These are phyloP conservation scores for Hymenoscyphus albidus DNA, from an alignment of 2,329 filamentous ascomycete species.

Conservation along the genomic window DNA sequence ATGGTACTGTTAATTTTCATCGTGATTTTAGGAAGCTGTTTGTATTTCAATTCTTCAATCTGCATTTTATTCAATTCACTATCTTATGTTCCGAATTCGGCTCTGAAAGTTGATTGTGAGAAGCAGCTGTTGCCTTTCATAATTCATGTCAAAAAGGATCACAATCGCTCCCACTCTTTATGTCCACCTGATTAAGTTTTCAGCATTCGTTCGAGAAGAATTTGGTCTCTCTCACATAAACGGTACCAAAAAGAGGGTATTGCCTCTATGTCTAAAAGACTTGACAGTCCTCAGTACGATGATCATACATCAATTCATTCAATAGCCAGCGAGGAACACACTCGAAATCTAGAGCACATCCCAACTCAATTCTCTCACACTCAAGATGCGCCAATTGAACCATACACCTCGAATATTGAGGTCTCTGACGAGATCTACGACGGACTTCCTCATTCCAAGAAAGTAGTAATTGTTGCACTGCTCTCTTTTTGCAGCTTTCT, in stretches of 20 bases:
- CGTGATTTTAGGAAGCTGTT: not conserved
- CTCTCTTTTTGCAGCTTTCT: constrained; percentile 73
- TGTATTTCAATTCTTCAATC: constrained; percentile 4
- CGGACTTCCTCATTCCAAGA: constrained; percentile 57
- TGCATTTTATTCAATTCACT: not conserved
- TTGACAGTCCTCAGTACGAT: constrained; percentile 14
- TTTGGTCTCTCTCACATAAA: constrained; percentile 8
- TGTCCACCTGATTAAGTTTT: constrained; percentile 14
- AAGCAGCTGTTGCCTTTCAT: constrained; percentile 10
- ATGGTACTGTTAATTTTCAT: not conserved
- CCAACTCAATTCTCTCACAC: constrained; percentile 29
- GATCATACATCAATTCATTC: constrained; percentile 24
- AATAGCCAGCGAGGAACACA: constrained; percentile 15
- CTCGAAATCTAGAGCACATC: constrained; percentile 20
- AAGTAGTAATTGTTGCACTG: constrained; percentile 63
- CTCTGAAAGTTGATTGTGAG: not conserved
- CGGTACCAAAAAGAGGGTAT: constrained; percentile 11
- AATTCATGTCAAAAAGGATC: constrained; percentile 6
- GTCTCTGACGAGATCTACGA: constrained; percentile 57
- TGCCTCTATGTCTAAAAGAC: constrained; percentile 23
- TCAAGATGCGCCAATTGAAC: constrained; percentile 32
- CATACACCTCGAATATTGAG: constrained; percentile 27
- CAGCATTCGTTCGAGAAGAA: constrained; percentile 3
- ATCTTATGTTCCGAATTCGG: not conserved
- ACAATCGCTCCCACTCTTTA: constrained; percentile 1